Evolutionary conservation across 345 rosid species (phyloP).

Genomic region (Erucastrum elatum): DNA sequence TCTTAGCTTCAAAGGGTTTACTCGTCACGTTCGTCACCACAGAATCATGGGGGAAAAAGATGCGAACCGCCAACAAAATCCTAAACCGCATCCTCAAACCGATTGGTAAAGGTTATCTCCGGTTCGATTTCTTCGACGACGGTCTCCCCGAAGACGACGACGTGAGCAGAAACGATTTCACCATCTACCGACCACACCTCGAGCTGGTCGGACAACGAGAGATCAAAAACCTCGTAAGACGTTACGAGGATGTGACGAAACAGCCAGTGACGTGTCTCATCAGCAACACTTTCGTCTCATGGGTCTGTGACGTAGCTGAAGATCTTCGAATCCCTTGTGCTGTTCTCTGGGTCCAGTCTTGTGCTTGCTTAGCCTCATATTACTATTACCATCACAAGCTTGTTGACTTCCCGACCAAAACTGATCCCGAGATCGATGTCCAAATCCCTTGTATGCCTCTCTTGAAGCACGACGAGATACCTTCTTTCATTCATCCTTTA

Average conservation of each 20-base stretch:
- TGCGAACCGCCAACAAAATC: conserved; percentile 52
- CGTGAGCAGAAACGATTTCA: conserved; percentile 37
- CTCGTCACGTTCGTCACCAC: conserved; percentile 67
- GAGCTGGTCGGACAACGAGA: conserved; percentile 51
- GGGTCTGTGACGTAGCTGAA: conserved; percentile 80
- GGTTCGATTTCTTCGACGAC: conserved; percentile 70
- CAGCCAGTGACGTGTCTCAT: conserved; percentile 77
- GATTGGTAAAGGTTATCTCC: conserved; percentile 61
- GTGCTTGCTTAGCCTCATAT: conserved; percentile 69
- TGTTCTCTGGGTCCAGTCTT: conserved; percentile 89
- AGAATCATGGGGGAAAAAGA: conserved; percentile 50
- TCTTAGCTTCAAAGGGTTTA: conserved; percentile 70
- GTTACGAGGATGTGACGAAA: conserved; percentile 45
- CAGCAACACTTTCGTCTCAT: conserved; percentile 79
- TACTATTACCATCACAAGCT: conserved; percentile 58
- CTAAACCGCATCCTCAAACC: conserved; percentile 48
- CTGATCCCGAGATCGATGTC: conserved; percentile 56
- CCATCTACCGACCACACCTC: conserved; percentile 44
- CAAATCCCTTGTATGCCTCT: conserved; percentile 71
- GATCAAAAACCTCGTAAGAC: conserved; percentile 48
- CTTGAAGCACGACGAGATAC: conserved; percentile 70
- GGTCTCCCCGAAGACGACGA: conserved; percentile 58
- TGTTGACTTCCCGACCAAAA: conserved; percentile 56
- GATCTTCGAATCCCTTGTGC: conserved; percentile 73
- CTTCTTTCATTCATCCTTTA: conserved; percentile 68